A percentile compares a stretch with the other conserved stretches of the same genome.
Evolutionary conservation across 2,329 filamentous ascomycete genomes (phyloP).

Genomic region (Xylaria sp.): DNA sequence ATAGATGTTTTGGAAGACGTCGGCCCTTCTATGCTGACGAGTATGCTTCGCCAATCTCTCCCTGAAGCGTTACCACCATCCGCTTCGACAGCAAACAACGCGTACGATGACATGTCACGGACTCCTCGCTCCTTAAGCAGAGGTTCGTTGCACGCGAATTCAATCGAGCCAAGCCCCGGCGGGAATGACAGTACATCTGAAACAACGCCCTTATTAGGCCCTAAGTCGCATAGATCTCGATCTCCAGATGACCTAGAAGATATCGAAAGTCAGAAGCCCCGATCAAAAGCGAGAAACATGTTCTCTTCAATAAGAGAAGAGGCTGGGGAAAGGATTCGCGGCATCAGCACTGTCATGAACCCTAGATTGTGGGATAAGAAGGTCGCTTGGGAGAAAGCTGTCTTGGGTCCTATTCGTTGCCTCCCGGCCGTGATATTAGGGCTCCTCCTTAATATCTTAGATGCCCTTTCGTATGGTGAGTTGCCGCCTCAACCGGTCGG

Average conservation of each 20-base stretch:
- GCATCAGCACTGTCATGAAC: constrained; percentile 57
- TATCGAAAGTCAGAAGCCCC: constrained; percentile 63
- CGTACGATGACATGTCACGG: constrained; percentile 15
- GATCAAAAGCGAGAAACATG: constrained; percentile 33
- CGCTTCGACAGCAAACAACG: constrained; percentile 5
- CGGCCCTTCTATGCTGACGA: constrained; percentile 55
- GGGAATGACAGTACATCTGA: constrained; percentile 49
- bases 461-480: constrained; percentile 89
- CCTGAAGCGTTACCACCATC: constrained; percentile 51
- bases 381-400: constrained; percentile 70
- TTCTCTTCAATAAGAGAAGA: constrained; percentile 46
- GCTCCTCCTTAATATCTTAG: constrained; percentile 88
- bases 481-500: neutral
- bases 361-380: constrained; percentile 79
- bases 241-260: constrained; percentile 52
- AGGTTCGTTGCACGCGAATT: constrained; percentile 22
- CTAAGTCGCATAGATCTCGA: constrained; percentile 49
- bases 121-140: constrained; percentile 32
- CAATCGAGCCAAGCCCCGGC: neutral
- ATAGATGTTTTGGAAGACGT: constrained; percentile 38
- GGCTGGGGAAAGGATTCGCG: constrained; percentile 40
- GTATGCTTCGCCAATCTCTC: constrained; percentile 62
- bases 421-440: constrained; percentile 90
- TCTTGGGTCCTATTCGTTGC: constrained; percentile 76
- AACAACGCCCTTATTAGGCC: constrained; percentile 60